These are phyloP conservation scores for Fusarium sp. DNA, from an alignment of 2,329 filamentous ascomycete genomes.

Conservation along the genomic window DNA sequence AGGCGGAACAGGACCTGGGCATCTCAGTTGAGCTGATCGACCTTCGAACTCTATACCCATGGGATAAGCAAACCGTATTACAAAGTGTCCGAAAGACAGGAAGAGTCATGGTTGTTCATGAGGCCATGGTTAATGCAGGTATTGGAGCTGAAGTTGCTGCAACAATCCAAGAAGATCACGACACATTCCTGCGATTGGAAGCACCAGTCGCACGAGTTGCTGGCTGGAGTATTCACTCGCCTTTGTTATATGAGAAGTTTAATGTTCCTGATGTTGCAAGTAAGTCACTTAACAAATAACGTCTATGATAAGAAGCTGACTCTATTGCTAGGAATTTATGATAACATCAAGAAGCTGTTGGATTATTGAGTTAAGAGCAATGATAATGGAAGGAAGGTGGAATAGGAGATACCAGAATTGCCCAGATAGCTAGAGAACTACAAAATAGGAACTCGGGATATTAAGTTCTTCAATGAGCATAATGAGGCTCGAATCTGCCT, in stretches of 20 bases:
- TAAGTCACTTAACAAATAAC: constrained; percentile 62
- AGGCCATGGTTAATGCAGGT: constrained; percentile 90
- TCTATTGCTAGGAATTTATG: constrained; percentile 69
- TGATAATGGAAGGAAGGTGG: neutral
- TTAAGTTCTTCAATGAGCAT: neutral
- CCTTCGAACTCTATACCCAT: constrained; percentile 87
- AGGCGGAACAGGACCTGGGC: constrained; percentile 79
- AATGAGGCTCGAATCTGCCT: neutral
- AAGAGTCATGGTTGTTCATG: constrained; percentile 87
- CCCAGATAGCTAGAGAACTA: neutral
- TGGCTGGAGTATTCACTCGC: constrained; percentile 89
- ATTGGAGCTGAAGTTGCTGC: constrained; percentile 91
- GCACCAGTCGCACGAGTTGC: constrained; percentile 87
- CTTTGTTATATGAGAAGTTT: constrained; percentile 82
- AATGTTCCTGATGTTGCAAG: constrained; percentile 87
- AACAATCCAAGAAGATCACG: constrained; percentile 80
- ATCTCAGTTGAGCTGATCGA: constrained; percentile 87
- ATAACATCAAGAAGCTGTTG: constrained; percentile 74
- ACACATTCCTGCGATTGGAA: constrained; percentile 84
- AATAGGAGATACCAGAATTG: neutral
- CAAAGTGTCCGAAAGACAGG: constrained; percentile 89
- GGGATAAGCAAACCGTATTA: constrained; percentile 85
- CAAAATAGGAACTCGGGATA: constrained; percentile 1
- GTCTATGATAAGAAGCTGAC: constrained; percentile 9
- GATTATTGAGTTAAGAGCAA: constrained; percentile 62